These are phyloP conservation scores for Neurospora sp. DNA, from an alignment of 495 filamentous ascomycete species.

Conservation along the genomic window DNA sequence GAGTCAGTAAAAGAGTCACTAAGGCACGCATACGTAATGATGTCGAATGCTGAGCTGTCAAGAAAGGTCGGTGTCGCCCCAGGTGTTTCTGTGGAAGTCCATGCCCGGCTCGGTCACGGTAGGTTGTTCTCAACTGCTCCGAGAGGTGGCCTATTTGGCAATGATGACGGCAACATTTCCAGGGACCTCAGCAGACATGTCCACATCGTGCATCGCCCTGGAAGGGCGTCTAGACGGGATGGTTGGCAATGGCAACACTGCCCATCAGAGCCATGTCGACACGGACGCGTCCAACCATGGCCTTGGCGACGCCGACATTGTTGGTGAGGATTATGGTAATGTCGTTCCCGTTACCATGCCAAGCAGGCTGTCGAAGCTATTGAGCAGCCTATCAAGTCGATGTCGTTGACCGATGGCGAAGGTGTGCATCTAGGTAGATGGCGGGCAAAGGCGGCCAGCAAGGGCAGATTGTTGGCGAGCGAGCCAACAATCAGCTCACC, in stretches of 20 bases:
- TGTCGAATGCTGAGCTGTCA: background rate
- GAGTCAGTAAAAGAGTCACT: background rate
- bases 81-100: background rate
- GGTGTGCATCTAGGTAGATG: background rate
- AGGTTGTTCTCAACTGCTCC: background rate
- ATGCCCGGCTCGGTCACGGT: background rate
- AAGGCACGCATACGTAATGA: background rate
- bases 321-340: background rate
- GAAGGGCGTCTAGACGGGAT: background rate
- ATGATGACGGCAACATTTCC: background rate
- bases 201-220: background rate
- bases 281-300: background rate
- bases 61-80: background rate
- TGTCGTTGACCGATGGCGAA: background rate
- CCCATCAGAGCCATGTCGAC: background rate
- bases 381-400: background rate
- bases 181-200: background rate
- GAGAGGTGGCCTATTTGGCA: background rate
- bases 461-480: background rate
- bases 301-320: background rate
- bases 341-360: background rate
- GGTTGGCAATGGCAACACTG: background rate
- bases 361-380: background rate
- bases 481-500: background rate
- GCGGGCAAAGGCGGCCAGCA: background rate